Conservation (phyloP, 2,329 filamentous ascomycete species). For the Mariannaea sp. region DNA sequence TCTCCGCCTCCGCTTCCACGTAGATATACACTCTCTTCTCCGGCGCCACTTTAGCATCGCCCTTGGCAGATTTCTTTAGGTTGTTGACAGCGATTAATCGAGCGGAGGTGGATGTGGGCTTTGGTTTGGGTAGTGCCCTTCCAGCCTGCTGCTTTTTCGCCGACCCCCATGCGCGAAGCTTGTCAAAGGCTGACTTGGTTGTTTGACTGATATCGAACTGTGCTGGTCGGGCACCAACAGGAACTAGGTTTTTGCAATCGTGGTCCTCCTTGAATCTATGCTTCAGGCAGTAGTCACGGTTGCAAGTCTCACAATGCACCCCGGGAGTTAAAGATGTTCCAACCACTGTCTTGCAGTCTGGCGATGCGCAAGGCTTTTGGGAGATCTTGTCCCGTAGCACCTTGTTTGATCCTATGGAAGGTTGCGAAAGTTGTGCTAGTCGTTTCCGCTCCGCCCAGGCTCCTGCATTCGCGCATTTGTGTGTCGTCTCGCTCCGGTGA, state of each 20-base stretch:
- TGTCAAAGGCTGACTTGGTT: conserved; percentile 74
- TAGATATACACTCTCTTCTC: conserved; percentile 91
- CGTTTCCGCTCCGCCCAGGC: conserved; percentile 66
- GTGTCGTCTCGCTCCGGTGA: conserved; percentile 83
- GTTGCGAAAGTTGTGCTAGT: conserved; percentile 57
- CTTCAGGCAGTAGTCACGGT: conserved; percentile 76
- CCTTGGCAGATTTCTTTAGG: conserved; percentile 87
- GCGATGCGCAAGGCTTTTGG: conserved; percentile 70
- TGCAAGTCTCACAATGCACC: conserved; percentile 73
- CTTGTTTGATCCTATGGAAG: conserved; percentile 59
- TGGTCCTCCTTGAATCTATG: conserved; percentile 81
- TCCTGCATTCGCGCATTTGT: conserved; percentile 67
- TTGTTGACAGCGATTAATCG: conserved; percentile 72
- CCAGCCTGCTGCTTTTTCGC: conserved; percentile 70
- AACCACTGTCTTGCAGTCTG: conserved; percentile 71
- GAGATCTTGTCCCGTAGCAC: conserved; percentile 58
- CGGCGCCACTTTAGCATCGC: conserved; percentile 76
- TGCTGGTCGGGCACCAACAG: conserved; percentile 55
- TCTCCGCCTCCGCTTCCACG: conserved; percentile 88
- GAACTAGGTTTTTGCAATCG: conserved; percentile 77
- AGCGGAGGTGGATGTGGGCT: conserved; percentile 65
- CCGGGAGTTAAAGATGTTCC: conserved; percentile 70
- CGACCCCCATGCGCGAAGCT: conserved; percentile 79
- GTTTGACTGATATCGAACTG: conserved; percentile 61
- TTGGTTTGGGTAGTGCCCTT: conserved; percentile 64